Evolutionary conservation across 2,329 filamentous ascomycete genomes (phyloP), one percentile per base, ranked within the genome.

Genomic region (Penicillium glabrum): DNA sequence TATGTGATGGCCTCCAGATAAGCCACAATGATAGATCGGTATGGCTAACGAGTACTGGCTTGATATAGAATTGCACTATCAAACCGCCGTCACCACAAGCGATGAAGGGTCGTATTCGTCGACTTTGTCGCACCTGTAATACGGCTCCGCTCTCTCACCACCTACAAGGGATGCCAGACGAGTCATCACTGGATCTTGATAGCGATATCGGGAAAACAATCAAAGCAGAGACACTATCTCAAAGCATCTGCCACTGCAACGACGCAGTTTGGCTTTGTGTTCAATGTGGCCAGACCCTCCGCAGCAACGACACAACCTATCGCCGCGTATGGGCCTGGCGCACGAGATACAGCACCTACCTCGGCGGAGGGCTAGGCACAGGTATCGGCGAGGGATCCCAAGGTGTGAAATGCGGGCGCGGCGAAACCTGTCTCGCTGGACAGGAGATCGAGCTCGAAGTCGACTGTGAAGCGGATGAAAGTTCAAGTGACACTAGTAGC

Each of bases 361-460:
- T 91, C 0, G 89, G 93, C 3, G 87, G 86, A 21, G 90, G 91
- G 2, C 81, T 96, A 0, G 91, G 92, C 24, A 93, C 90, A 0
- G 93, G 93, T 5, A 91, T 96, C 29, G 91, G 92, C 44, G 91
- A 96, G 65, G 92, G 91, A 31, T 88, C 92, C 67, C 88, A 93
- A 65, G 93, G 92, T 29, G 91, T 97, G 14, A 87, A 91, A 61
- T 98, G 93, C 70, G 93, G 91, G 0, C 86, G 91, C n/a, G 88
- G 87, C 41, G 77, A 79, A n/a, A 73, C 80, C 35, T 98, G 93
- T 74, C 83, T 92, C n/a, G 89, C 86, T 1, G 88, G 89, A 6
- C 83, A 86, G 57, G 86, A 90, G 64, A 87, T 90, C 31, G 90
- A 95, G 72, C 86, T 93, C 52, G 91, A 97, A 70, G 88, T 89